Base-by-base conservation (phyloP, 2,329 filamentous ascomycete genomes). In the Colletotrichum sansevieriae region DNA sequence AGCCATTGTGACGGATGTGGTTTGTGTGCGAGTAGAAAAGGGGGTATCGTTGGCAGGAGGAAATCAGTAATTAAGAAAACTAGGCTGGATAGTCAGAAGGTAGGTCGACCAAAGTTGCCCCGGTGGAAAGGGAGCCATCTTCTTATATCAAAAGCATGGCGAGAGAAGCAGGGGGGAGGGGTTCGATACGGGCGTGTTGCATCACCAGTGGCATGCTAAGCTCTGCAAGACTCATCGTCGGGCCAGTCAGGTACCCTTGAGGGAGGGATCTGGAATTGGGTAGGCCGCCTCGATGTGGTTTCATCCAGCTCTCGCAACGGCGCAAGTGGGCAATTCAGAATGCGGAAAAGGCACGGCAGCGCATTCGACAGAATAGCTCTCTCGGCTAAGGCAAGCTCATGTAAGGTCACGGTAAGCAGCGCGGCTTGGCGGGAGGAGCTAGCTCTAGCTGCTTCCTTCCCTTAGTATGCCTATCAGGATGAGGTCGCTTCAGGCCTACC, bases 1-100 rank as follows among this genome's bases (percentile, higher is more conserved):
- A 83, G 92, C 93, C 94, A 97, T 97, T 76, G 76, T 87, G 85
- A 77, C 71, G 65, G 71, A 65, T 69, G 35, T 39, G 72, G 18
- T 55, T 70, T 58, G 61, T 39, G 22, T 68, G 44, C 55, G 68
- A 35, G 29, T 35, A 35, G 62, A 46, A 20, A 46, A 20, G 54
- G 43, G 46, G 47, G 47, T 62, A 55, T 41, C n/a, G 41, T 62
- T n/a, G 41, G 18, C 9, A 12, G 22, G 20, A 47, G 10, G 46
- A 25, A 25, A 43, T 25, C 22, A 56, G n/a, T 47, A 52, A 18
- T 68, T 7, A 20, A 47, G 18, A 63, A 10, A 35, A 22, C 35
- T n/a, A 18, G 43, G 56, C 22, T 58, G 51, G 9, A 44, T 29
- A 29, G 29, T 29, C 6, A 15, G 29, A 47, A 35, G 9, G 15